Base-by-base conservation (phyloP, 768 basidiomycete species). In the Termitomyces sp. region DNA sequence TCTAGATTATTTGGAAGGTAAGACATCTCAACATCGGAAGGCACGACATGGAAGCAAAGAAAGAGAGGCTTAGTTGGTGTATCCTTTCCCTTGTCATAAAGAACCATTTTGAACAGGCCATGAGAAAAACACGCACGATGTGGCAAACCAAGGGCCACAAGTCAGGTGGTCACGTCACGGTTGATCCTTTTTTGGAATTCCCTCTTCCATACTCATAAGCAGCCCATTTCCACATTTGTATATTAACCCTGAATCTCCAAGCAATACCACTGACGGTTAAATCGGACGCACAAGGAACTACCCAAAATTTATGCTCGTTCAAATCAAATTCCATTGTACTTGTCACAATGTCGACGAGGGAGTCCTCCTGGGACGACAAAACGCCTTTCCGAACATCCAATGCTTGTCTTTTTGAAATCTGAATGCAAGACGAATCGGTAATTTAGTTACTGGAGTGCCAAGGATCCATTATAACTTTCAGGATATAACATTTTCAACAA, bases 51-150 rank as follows among this genome's bases (percentile, higher is more conserved):
- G 29, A 32, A 20, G n/a, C 12, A 32, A 20, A 31, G 29, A 31
- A 31, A 32, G 47, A 31, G 29, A 20, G 18, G 24, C 0, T 29
- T n/a, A 29, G 31, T 9, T 22, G 14, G n/a, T 20, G 12, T 32
- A 48, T 48, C n/a, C 29, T 20, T 31, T 12, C 26, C 26, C 14
- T 46, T 7, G 24, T 46, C 24, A 46, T 46, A 29, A 41, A 48
- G 31, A 31, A 31, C 29, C 31, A 31, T 32, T 48, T n/a, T 31
- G 46, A 47, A 47, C 47, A 20, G 6, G 47, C 47, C 47, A 48
- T 29, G 47, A 48, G 47, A 31, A 48, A 32, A 48, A 48, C 47
- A 48, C n/a, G n/a, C n/a, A n/a, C 47, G 47, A 48, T 48, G 47
- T 31, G 32, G 32, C 47, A 48, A 48, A 48, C 47, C n/a, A n/a